Percentiles rank a stretch among this genome's conserved stretches.
Conservation (phyloP, 2,329 filamentous ascomycete species). For the Ophiosphaerella narmari region DNA sequence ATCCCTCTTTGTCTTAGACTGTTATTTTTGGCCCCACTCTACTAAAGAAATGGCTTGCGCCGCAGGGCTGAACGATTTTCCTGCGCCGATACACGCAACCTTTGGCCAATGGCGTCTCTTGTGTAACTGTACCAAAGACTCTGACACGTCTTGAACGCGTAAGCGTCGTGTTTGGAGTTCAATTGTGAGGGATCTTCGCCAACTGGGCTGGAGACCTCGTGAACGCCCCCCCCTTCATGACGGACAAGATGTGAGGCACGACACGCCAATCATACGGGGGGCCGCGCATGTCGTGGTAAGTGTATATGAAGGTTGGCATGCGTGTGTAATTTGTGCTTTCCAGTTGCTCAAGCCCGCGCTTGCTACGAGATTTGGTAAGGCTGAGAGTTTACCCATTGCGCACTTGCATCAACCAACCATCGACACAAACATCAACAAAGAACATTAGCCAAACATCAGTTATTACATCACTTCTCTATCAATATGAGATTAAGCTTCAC, state of each 20-base stretch:
- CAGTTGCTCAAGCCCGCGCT: conserved; percentile 32
- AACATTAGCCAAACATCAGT: neutral
- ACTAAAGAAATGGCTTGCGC: neutral
- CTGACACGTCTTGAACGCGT: conserved; percentile 15
- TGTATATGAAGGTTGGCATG: conserved; percentile 12
- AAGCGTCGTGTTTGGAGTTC: conserved; percentile 8
- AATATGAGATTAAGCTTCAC: conserved; percentile 9
- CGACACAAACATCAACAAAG: neutral
- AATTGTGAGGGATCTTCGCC: neutral
- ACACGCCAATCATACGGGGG: conserved; percentile 5
- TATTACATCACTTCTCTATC: neutral
- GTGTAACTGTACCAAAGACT: conserved; percentile 5
- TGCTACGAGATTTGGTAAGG: conserved; percentile 43
- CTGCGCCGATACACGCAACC: conserved; percentile 7
- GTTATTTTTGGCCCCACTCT: neutral
- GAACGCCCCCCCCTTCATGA: conserved; percentile 22
- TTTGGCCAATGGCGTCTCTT: conserved; percentile 10
- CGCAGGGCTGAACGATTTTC: conserved; percentile 14
- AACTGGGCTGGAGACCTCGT: conserved; percentile 4
- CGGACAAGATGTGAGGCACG: conserved; percentile 1
- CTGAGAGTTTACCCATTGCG: neutral
- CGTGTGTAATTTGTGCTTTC: conserved; percentile 41
- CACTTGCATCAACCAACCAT: neutral
- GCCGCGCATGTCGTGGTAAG: conserved; percentile 11
- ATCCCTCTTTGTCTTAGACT: neutral